A percentile compares a stretch with the other conserved stretches of the same genome.
Conservation (phyloP, 208 protist species). For the Novymonas esmeraldas region DNA sequence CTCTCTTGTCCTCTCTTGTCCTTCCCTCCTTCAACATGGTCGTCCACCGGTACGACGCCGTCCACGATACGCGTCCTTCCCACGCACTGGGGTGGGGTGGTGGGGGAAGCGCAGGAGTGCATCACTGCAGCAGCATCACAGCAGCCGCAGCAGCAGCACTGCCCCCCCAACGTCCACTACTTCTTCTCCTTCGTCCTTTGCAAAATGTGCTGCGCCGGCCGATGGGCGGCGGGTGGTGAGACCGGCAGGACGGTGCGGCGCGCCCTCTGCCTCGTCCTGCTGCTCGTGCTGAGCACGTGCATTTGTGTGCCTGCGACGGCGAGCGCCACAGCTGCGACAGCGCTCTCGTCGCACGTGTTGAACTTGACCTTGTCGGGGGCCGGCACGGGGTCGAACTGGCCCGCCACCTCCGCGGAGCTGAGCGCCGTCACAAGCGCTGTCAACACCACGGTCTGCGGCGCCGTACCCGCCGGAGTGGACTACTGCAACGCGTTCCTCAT, state of each 20-base stretch:
- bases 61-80: too few relatives aligned
- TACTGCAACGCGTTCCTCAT: conserved; percentile 51
- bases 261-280: neutral
- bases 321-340: neutral
- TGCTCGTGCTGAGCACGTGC: neutral
- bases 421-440: conserved; percentile 14
- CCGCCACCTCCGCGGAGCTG: conserved; percentile 19
- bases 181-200: too few relatives aligned
- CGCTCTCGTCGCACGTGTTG: conserved; percentile 37
- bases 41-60: too few relatives aligned
- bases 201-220: conserved; percentile 1
- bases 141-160: too few relatives aligned
- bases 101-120: too few relatives aligned
- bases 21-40: too few relatives aligned
- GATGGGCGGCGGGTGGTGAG: neutral
- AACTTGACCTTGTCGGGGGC: conserved; percentile 46
- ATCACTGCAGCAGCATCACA: too few relatives aligned
- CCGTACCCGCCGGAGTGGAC: conserved; percentile 11
- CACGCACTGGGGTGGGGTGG: too few relatives aligned
- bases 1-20: too few relatives aligned
- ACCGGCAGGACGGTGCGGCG: neutral
- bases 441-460: conserved; percentile 34
- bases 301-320: neutral
- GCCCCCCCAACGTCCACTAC: too few relatives aligned
- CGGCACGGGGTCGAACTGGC: conserved; percentile 37